Evolutionary conservation across 441 rosid genomes (phyloP).

Genomic region (Erodium moschatum): DNA sequence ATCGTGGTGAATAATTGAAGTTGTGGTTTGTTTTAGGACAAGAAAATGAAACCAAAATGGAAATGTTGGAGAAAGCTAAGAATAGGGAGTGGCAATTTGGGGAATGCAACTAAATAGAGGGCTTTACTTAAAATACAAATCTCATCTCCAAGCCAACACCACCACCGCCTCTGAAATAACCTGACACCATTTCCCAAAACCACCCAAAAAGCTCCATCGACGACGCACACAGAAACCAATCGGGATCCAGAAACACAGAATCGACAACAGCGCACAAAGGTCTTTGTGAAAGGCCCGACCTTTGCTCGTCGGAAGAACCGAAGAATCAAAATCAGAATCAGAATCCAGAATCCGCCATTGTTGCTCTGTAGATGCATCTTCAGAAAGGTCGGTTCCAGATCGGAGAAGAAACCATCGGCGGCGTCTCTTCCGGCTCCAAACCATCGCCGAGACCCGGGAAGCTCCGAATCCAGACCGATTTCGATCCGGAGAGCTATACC

Average conservation of each 20-base stretch:
- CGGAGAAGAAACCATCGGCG: neutral
- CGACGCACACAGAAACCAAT: neutral
- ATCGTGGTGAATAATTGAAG: too few relatives aligned
- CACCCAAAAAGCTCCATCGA: neutral
- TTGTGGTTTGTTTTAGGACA: too few relatives aligned
- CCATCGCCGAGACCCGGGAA: neutral
- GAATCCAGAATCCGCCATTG: neutral
- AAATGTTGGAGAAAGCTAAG: too few relatives aligned
- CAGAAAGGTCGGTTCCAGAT: neutral
- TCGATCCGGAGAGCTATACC: conserved; percentile 19
- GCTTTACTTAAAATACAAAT: neutral
- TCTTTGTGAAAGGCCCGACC: neutral
- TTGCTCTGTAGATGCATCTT: neutral
- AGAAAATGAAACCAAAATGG: too few relatives aligned
- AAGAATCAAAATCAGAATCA: neutral
- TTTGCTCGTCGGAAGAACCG: neutral
- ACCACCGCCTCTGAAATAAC: neutral
- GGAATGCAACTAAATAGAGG: neutral
- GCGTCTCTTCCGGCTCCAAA: neutral
- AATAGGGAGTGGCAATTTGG: neutral
- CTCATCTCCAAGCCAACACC: neutral
- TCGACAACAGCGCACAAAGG: neutral
- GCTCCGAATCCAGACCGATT: conserved; percentile 12
- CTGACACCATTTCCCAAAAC: too few relatives aligned
- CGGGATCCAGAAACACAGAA: neutral